Conservation (phyloP, 2,329 filamentous ascomycete species). For the Biscogniauxia marginata region DNA sequence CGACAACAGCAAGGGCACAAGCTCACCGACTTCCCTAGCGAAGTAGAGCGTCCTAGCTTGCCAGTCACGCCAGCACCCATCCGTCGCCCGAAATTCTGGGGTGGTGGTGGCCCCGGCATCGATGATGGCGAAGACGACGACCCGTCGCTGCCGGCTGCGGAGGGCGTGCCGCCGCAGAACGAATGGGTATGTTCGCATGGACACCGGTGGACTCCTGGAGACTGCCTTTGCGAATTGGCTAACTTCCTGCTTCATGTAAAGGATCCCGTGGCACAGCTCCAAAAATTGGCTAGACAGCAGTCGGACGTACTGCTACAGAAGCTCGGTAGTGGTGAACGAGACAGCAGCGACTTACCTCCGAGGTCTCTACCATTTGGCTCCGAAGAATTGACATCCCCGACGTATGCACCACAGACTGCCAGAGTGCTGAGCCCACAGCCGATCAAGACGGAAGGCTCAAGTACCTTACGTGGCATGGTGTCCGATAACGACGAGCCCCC, state of each 20-base stretch:
- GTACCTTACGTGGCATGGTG: constrained; percentile 13
- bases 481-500: background rate
- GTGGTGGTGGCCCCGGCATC: constrained; percentile 40
- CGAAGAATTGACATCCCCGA: constrained; percentile 44
- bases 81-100: constrained; percentile 67
- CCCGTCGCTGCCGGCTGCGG: constrained; percentile 67
- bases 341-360: constrained; percentile 45
- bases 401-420: constrained; percentile 42
- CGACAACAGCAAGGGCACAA: constrained; percentile 51
- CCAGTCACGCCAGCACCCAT: constrained; percentile 88
- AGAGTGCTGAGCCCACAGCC: constrained; percentile 42
- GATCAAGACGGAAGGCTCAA: constrained; percentile 39
- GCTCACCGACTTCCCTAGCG: constrained; percentile 84
- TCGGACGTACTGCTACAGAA: constrained; percentile 58
- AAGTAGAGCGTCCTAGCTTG: constrained; percentile 78
- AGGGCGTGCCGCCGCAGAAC: constrained; percentile 81
- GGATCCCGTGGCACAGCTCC: constrained; percentile 69
- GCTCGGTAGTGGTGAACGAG: constrained; percentile 38
- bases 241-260: constrained; percentile 51
- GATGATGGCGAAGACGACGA: constrained; percentile 51
- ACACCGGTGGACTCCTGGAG: constrained; percentile 45
- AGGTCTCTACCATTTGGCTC: constrained; percentile 54
- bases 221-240: constrained; percentile 57
- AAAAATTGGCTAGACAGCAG: constrained; percentile 67
- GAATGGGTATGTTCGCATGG: constrained; percentile 88